Percentiles rank a stretch among this genome's conserved stretches.
These are phyloP conservation scores for bread wheat (Triticum aestivum) DNA, from an alignment of 176 grass and related monocot genomes.

Conservation along the genomic window IWGSC_CS_RefSeq_v2.1 NC_057799.1:577079188-577079687, in stretches of 20 bases:
- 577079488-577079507: no score
- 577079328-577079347: constrained; percentile 21
- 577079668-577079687: no score
- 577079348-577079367: constrained; percentile 23
- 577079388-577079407: background rate
- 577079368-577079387: constrained; percentile 29
- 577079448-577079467: accelerated
- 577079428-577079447: background rate
- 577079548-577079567: background rate
- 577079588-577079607: background rate
- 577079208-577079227: constrained; percentile 15
- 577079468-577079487: background rate
- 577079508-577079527: background rate
- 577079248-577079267: background rate
- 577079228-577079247: constrained; percentile 48
- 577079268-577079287: background rate
- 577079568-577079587: background rate
- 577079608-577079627: no score
- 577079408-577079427: no score
- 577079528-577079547: constrained; percentile 26
- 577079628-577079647: no score
- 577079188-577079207: constrained; percentile 28
- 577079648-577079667: no score
- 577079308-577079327: constrained; percentile 14
- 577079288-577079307: background rate